These are phyloP conservation scores for Wickerhamomyces tratensis DNA, from an alignment of 805 yeast genomes.

Conservation along the genomic window DNA sequence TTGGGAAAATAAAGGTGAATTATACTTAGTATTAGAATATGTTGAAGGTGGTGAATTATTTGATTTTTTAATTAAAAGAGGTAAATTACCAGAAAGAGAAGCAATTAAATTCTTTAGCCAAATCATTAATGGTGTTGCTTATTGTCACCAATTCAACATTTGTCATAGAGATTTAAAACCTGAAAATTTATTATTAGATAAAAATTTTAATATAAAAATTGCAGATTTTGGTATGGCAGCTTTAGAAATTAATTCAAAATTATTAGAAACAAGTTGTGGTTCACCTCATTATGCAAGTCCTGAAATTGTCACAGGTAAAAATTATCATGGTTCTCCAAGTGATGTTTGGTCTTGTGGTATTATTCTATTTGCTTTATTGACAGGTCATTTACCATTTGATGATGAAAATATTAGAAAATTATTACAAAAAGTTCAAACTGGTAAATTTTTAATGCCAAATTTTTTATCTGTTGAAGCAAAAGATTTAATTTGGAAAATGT, in stretches of 20 bases:
- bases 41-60: slow-evolving; percentile 97
- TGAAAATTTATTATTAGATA: slow-evolving; percentile 71
- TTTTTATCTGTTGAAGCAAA: slow-evolving; percentile 76
- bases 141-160: slow-evolving; percentile 79
- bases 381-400: slow-evolving; percentile 95
- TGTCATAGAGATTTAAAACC: slow-evolving; percentile 87
- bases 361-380: slow-evolving; percentile 82
- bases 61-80: slow-evolving; percentile 82
- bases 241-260: slow-evolving; percentile 67
- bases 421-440: slow-evolving; percentile 84
- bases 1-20: slow-evolving; percentile 77
- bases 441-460: slow-evolving; percentile 75
- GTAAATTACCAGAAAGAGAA: slow-evolving; percentile 80
- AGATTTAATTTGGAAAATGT: slow-evolving; percentile 74
- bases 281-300: slow-evolving; percentile 99
- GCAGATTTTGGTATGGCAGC: slow-evolving; percentile 99
- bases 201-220: slow-evolving; percentile 80
- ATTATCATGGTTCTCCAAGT: slow-evolving; percentile 92
- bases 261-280: slow-evolving; percentile 93
- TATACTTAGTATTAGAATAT: slow-evolving; percentile 85
- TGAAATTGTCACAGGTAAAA: slow-evolving; percentile 91
- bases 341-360: slow-evolving; percentile 99
- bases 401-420: slow-evolving; percentile 89
- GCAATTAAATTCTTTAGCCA: slow-evolving; percentile 87
- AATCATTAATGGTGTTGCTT: slow-evolving; percentile 72